phyloP scores from a whole-genome alignment of 306 rosid genomes.

The Morella rubra region DNA sequence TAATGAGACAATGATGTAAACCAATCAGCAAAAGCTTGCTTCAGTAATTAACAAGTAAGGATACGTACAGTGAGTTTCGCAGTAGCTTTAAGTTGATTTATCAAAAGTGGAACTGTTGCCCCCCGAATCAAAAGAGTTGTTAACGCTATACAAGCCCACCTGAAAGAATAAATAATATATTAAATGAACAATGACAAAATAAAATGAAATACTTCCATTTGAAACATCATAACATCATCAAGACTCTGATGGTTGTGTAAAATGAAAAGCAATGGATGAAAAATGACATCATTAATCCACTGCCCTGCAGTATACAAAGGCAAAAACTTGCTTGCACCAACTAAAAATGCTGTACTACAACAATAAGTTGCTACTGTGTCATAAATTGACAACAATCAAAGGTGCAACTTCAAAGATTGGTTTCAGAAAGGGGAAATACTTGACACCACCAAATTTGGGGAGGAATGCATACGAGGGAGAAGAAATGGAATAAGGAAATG shows the following conservation, averaged over 20 bases:
- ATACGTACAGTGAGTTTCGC: constrained; percentile 69
- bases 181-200: not conserved
- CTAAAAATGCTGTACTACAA: not conserved
- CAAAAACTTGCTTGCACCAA: not conserved
- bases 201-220: constrained; percentile 2
- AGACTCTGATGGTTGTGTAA: constrained; percentile 7
- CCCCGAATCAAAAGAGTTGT: constrained; percentile 70
- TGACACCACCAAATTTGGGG: not conserved
- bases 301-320: not conserved
- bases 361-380: not conserved
- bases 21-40: not conserved
- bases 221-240: constrained; percentile 18
- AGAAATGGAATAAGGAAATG: not conserved
- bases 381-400: not conserved
- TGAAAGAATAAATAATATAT: constrained; percentile 31
- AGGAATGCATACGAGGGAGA: not conserved
- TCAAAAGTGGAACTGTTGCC: constrained; percentile 60
- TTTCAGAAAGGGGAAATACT: not conserved
- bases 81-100: constrained; percentile 79
- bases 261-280: constrained; percentile 4
- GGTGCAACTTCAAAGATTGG: not conserved
- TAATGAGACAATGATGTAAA: not conserved
- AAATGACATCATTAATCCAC: constrained; percentile 9
- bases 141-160: constrained; percentile 85
- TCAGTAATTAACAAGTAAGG: constrained; percentile 13